A percentile compares a stretch with the other conserved stretches of the same genome.
phyloP scores from a whole-genome alignment of 805 yeast genomes.

The Ogataea thermomethanolica region DNA sequence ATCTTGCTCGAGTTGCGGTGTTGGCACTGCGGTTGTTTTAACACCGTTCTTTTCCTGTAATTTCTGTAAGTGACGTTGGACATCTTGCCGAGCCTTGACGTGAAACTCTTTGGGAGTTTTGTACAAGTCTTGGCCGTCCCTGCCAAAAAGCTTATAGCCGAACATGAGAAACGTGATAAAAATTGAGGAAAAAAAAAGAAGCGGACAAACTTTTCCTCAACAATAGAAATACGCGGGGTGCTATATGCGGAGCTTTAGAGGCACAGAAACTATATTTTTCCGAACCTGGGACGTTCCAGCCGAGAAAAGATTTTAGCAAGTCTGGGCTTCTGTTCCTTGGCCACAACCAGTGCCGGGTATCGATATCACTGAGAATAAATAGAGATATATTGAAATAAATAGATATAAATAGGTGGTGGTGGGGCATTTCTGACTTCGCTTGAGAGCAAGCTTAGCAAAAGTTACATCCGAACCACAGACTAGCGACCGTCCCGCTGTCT shows the following conservation, averaged over 20 bases:
- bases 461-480: too few species aligned
- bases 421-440: too few species aligned
- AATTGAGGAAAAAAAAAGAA: conserved; percentile 2
- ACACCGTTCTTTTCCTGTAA: conserved; percentile 7
- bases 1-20: conserved; percentile 2
- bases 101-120: conserved; percentile 34
- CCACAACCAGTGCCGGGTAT: too few species aligned
- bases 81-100: conserved; percentile 32
- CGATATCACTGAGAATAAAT: too few species aligned
- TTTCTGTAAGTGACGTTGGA: conserved; percentile 27
- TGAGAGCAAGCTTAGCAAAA: too few species aligned
- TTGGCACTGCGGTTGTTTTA: not conserved
- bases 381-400: not conserved
- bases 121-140: conserved; percentile 25
- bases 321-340: too few species aligned
- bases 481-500: conserved; percentile 28
- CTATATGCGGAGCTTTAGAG: not conserved
- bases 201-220: conserved; percentile 8
- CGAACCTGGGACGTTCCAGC: not conserved
- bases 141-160: conserved; percentile 29
- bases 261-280: conserved; percentile 1
- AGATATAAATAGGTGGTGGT: not conserved
- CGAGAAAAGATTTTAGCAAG: too few species aligned
- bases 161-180: conserved; percentile 24
- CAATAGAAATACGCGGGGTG: conserved; percentile 7